phyloP scores from a whole-genome alignment of 2,329 filamentous ascomycete genomes.

The Geoglossum cookeanum region DNA sequence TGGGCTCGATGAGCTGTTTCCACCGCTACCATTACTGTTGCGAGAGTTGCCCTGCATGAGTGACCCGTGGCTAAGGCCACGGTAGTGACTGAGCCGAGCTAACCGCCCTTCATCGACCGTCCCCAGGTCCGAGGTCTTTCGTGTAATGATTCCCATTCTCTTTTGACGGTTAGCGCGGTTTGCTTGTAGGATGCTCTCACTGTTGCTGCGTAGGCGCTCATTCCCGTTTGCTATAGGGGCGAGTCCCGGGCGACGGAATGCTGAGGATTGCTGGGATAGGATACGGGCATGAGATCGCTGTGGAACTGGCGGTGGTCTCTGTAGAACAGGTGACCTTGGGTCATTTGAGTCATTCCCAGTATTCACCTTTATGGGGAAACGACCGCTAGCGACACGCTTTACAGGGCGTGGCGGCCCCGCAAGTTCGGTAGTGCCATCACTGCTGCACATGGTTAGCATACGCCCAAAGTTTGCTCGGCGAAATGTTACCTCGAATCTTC shows the following conservation, averaged over 20 bases:
- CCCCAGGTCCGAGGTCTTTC: conserved; percentile 34
- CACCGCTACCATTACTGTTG: conserved; percentile 14
- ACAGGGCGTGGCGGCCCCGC: conserved; percentile 53
- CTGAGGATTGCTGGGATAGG: conserved; percentile 38
- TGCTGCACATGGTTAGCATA: conserved; percentile 21
- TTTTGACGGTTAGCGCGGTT: conserved; percentile 29
- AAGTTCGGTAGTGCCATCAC: conserved; percentile 38
- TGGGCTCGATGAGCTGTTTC: conserved; percentile 24
- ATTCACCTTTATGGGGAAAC: conserved; percentile 53
- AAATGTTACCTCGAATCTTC: conserved; percentile 23
- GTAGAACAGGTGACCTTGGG: conserved; percentile 44
- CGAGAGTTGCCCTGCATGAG: conserved; percentile 21
- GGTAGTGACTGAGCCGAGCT: conserved; percentile 34
- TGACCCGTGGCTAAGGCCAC: conserved; percentile 38
- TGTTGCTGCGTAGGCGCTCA: conserved; percentile 38
- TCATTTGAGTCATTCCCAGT: conserved; percentile 47
- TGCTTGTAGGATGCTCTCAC: conserved; percentile 36
- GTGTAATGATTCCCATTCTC: conserved; percentile 40
- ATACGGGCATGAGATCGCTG: conserved; percentile 64
- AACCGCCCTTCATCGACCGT: conserved; percentile 32
- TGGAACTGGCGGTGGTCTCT: conserved; percentile 48
- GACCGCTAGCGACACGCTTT: conserved; percentile 42
- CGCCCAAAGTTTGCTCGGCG: neutral
- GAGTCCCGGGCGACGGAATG: conserved; percentile 46
- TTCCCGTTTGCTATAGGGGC: conserved; percentile 50